Evolutionary conservation across 2,329 filamentous ascomycete species (phyloP).

Genomic region (Knoxdaviesia capensis): DNA sequence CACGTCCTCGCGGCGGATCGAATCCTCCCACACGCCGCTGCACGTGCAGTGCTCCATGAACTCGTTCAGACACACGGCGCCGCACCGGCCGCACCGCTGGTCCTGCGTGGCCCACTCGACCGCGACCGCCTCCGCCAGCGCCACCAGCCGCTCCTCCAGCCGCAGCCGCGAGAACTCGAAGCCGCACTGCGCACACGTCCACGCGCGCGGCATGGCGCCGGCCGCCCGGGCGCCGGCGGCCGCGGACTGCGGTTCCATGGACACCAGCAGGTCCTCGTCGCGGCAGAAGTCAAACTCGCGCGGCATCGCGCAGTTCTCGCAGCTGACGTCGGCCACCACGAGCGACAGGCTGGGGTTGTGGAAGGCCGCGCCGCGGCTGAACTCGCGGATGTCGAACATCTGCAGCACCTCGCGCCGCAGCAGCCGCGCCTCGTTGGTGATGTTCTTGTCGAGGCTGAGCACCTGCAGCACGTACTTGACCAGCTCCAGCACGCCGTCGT

Average conservation of each 20-base stretch:
- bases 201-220: constrained; percentile 24
- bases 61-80: constrained; percentile 65
- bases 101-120: constrained; percentile 81
- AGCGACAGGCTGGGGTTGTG: constrained; percentile 65
- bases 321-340: constrained; percentile 56
- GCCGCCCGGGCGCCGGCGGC: neutral
- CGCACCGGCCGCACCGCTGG: constrained; percentile 54
- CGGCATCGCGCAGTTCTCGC: constrained; percentile 75
- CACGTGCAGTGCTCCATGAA: constrained; percentile 96
- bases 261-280: constrained; percentile 60
- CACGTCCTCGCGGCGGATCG: constrained; percentile 46
- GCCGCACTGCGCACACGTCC: constrained; percentile 61
- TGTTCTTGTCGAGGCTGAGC: constrained; percentile 74
- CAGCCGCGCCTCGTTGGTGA: constrained; percentile 69
- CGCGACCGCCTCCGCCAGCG: constrained; percentile 51
- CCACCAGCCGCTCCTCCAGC: constrained; percentile 69
- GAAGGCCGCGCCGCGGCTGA: constrained; percentile 73
- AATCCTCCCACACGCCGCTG: constrained; percentile 66
- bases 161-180: constrained; percentile 56
- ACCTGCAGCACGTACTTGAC: constrained; percentile 91
- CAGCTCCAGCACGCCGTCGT: constrained; percentile 44
- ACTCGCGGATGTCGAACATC: constrained; percentile 88
- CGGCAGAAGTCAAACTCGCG: constrained; percentile 84
- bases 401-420: constrained; percentile 75
- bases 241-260: constrained; percentile 9